phyloP scores from a whole-genome alignment of 805 yeast species.

The Hanseniaspora guilliermondii region DNA sequence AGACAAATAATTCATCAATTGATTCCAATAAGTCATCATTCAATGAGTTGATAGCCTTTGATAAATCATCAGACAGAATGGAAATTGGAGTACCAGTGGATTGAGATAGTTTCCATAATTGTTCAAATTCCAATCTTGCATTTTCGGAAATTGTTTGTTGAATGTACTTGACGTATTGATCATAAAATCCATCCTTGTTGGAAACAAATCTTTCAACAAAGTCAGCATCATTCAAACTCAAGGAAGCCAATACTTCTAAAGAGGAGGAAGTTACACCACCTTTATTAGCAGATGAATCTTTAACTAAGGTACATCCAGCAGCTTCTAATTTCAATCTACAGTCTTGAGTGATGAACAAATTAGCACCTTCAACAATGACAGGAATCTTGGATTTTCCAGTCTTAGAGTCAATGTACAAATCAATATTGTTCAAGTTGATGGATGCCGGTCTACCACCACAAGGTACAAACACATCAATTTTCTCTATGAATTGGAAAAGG shows the following conservation, averaged over 20 bases:
- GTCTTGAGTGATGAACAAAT: slow-evolving; percentile 84
- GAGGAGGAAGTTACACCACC: slow-evolving; percentile 98
- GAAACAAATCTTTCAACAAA: slow-evolving; percentile 65
- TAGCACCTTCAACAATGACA: slow-evolving; percentile 94
- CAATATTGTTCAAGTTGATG: slow-evolving; percentile 73
- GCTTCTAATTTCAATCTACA: slow-evolving; percentile 78
- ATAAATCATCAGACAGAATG: slow-evolving; percentile 68
- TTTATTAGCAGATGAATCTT: slow-evolving; percentile 94
- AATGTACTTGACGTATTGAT: slow-evolving; percentile 71
- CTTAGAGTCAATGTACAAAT: slow-evolving; percentile 53
- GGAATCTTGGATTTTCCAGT: slow-evolving; percentile 71
- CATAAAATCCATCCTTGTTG: slow-evolving; percentile 42
- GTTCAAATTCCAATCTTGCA: slow-evolving; percentile 75
- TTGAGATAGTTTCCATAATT: slow-evolving; percentile 67
- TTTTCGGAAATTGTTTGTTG: slow-evolving; percentile 63
- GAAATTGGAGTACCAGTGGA: slow-evolving; percentile 49
- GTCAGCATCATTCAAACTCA: slow-evolving; percentile 74
- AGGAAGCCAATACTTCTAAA: slow-evolving; percentile 85
- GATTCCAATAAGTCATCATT: slow-evolving; percentile 76
- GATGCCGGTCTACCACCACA: slow-evolving; percentile 99
- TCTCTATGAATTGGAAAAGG: slow-evolving; percentile 49
- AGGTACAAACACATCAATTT: slow-evolving; percentile 80
- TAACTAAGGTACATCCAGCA: slow-evolving; percentile 77
- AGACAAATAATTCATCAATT: slow-evolving; percentile 63
- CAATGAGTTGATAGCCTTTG: slow-evolving; percentile 70